phyloP scores from a whole-genome alignment of 2,329 filamentous ascomycete species.

The Aquanectria penicillioides region DNA sequence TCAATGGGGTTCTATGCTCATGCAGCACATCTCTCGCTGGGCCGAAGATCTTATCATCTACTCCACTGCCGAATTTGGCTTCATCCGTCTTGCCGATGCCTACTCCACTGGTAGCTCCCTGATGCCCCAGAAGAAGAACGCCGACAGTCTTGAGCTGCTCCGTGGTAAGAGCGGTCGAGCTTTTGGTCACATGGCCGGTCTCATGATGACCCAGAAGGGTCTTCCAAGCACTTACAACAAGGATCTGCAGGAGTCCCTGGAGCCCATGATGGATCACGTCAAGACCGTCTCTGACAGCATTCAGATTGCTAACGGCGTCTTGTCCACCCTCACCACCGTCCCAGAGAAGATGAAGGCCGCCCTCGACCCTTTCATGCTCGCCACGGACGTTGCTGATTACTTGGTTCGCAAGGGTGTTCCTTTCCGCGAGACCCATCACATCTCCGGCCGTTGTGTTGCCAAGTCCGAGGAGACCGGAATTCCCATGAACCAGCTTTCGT shows the following conservation, averaged over 20 bases:
- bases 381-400: conserved; percentile 74
- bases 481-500: conserved; percentile 75
- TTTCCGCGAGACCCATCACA: conserved; percentile 84
- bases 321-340: conserved; percentile 75
- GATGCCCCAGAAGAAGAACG: conserved; percentile 89
- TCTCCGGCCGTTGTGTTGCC: conserved; percentile 71
- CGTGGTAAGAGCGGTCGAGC: conserved; percentile 79
- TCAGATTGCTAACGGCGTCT: conserved; percentile 82
- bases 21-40: conserved; percentile 83
- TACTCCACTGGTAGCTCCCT: conserved; percentile 81
- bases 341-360: conserved; percentile 82
- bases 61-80: conserved; percentile 79
- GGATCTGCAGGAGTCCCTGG: conserved; percentile 87
- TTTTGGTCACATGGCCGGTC: conserved; percentile 83
- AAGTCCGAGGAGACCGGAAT: conserved; percentile 55
- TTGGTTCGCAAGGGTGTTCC: conserved; percentile 74
- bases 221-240: conserved; percentile 90
- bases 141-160: conserved; percentile 75
- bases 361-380: conserved; percentile 85
- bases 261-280: conserved; percentile 86
- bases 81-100: conserved; percentile 79
- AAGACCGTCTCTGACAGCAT: conserved; percentile 85
- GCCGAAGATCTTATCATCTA: conserved; percentile 90
- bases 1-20: conserved; percentile 82
- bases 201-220: conserved; percentile 76